These are phyloP conservation scores for Suillus cothurnatus DNA, from an alignment of 768 basidiomycete species.

Conservation along the genomic window DNA sequence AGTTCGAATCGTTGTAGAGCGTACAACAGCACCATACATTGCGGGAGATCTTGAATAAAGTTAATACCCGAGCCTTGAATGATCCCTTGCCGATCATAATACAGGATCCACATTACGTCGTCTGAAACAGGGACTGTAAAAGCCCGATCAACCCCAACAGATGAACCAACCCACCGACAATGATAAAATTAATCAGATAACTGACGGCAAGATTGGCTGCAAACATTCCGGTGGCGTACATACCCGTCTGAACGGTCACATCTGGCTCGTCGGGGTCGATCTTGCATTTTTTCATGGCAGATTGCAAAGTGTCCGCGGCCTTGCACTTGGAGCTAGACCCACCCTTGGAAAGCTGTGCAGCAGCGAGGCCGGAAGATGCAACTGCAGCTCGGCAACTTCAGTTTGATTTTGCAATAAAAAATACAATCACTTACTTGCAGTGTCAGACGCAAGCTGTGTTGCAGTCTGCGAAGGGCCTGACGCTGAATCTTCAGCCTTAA, in stretches of 20 bases:
- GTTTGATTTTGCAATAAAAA: neutral
- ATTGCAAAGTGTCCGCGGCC: neutral
- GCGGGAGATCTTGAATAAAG: constrained; percentile 9
- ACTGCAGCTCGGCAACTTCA: neutral
- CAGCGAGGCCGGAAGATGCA: neutral
- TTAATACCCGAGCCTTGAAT: constrained; percentile 4
- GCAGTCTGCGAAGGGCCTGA: neutral
- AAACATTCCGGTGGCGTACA: constrained; percentile 4
- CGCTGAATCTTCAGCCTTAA: neutral
- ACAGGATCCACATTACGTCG: neutral
- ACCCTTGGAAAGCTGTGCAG: neutral
- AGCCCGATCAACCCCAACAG: neutral
- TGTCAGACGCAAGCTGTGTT: neutral
- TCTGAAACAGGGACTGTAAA: neutral
- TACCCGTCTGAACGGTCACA: neutral
- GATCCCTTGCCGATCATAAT: constrained; percentile 3
- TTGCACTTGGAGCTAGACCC: neutral
- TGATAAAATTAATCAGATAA: neutral
- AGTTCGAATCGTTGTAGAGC: neutral
- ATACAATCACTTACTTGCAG: neutral
- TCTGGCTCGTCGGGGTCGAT: neutral
- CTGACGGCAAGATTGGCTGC: neutral
- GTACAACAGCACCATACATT: constrained; percentile 6
- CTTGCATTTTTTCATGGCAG: neutral
- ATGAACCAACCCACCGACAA: neutral